Evolutionary conservation across 2,329 filamentous ascomycete genomes (phyloP).

Genomic region (Monosporascus sp.): DNA sequence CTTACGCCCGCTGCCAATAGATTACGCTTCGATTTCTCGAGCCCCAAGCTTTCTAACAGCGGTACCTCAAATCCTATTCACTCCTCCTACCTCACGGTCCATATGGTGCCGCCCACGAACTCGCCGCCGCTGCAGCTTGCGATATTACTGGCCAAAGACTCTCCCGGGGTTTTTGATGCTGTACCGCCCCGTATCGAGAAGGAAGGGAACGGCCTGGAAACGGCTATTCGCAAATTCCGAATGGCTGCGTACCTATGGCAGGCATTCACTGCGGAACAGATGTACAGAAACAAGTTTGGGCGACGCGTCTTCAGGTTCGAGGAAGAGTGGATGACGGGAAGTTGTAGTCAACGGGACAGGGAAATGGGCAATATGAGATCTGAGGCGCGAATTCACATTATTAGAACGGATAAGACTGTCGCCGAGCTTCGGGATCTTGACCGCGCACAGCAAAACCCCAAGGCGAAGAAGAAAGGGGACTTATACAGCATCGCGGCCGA

Average conservation of each 20-base stretch:
- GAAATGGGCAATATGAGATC: slow-evolving; percentile 72
- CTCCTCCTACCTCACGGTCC: slow-evolving; percentile 73
- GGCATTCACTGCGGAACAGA: slow-evolving; percentile 93
- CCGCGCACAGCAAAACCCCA: slow-evolving; percentile 69
- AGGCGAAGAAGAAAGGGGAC: slow-evolving; percentile 64
- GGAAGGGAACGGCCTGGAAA: slow-evolving; percentile 77
- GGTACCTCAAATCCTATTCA: slow-evolving; percentile 65
- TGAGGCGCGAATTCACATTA: slow-evolving; percentile 83
- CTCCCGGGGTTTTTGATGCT: slow-evolving; percentile 78
- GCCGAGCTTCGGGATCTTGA: slow-evolving; percentile 76
- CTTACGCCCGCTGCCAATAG: slow-evolving; percentile 88
- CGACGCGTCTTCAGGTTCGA: slow-evolving; percentile 85
- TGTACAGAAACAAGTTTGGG: slow-evolving; percentile 84
- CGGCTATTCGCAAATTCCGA: slow-evolving; percentile 81
- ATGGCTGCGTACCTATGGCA: slow-evolving; percentile 98
- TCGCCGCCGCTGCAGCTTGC: slow-evolving; percentile 84
- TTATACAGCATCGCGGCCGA: slow-evolving; percentile 73
- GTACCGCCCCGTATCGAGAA: slow-evolving; percentile 67
- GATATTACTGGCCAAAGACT: slow-evolving; percentile 83
- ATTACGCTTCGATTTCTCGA: slow-evolving; percentile 81
- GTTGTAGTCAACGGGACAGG: slow-evolving; percentile 69
- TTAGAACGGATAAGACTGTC: slow-evolving; percentile 77
- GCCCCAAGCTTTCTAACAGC: slow-evolving; percentile 70
- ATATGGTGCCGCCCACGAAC: slow-evolving; percentile 76
- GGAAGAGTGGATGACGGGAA: slow-evolving; percentile 88